These are phyloP conservation scores for Colletotrichum trifolii DNA, from an alignment of 2,329 filamentous ascomycete genomes.

Conservation along the genomic window DNA sequence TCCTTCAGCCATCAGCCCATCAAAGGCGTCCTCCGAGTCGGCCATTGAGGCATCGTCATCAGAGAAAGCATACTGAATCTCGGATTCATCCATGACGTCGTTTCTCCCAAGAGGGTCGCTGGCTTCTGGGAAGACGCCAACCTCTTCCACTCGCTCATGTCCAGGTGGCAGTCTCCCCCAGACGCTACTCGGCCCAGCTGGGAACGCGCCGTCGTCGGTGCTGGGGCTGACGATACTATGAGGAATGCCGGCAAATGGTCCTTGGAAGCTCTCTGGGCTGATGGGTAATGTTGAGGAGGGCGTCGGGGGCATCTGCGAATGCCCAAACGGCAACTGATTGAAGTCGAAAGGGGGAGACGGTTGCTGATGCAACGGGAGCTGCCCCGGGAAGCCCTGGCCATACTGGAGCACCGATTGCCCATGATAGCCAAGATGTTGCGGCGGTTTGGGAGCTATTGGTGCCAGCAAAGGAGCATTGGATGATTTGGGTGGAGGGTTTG, in stretches of 20 bases:
- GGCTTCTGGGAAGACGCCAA: not conserved
- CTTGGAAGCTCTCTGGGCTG: constrained; percentile 33
- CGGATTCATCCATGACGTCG: constrained; percentile 10
- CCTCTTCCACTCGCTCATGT: constrained; percentile 13
- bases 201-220: constrained; percentile 22
- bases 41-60: constrained; percentile 72
- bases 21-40: constrained; percentile 68
- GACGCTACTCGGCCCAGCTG: not conserved
- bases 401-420: constrained; percentile 44
- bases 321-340: constrained; percentile 39
- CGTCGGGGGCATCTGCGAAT: constrained; percentile 34
- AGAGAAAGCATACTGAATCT: constrained; percentile 58
- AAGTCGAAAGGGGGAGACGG: constrained; percentile 37
- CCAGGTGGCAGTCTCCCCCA: constrained; percentile 10
- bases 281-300: constrained; percentile 29
- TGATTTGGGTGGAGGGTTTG: constrained; percentile 53
- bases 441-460: constrained; percentile 65
- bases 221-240: constrained; percentile 26
- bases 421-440: constrained; percentile 48
- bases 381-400: constrained; percentile 44
- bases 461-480: constrained; percentile 52
- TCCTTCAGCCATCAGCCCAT: constrained; percentile 51
- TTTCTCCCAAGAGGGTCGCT: not conserved
- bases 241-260: constrained; percentile 18
- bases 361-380: constrained; percentile 31